Conservation (phyloP, 805 yeast species). For the Komagataella populi region DNA sequence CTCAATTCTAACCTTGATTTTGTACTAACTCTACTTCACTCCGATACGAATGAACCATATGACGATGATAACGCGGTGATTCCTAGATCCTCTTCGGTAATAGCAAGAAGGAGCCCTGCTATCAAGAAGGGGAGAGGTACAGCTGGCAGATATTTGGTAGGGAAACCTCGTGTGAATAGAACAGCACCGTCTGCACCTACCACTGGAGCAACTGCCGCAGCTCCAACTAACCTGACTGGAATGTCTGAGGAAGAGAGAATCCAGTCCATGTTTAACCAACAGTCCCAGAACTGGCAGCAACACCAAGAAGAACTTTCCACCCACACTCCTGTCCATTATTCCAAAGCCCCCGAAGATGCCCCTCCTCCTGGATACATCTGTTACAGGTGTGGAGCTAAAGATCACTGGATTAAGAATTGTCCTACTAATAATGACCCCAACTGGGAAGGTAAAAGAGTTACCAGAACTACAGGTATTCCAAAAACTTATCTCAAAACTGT, state of each 20-base stretch:
- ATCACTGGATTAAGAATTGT: slow-evolving; percentile 93
- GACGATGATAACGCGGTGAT: slow-evolving; percentile 84
- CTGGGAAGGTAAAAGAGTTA: slow-evolving; percentile 84
- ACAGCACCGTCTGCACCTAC: slow-evolving; percentile 10
- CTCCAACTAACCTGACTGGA: slow-evolving; percentile 22
- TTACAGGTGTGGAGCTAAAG: slow-evolving; percentile 90
- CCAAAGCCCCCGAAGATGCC: slow-evolving; percentile 34
- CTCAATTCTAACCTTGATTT: slow-evolving; percentile 78
- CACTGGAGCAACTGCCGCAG: slow-evolving; percentile 6
- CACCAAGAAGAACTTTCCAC: slow-evolving; percentile 85
- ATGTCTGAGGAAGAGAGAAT: slow-evolving; percentile 78
- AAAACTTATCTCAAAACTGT: slow-evolving; percentile 80
- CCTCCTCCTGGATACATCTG: slow-evolving; percentile 97
- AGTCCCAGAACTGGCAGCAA: slow-evolving; percentile 88
- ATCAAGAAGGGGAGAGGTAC: slow-evolving; percentile 33
- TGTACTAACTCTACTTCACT: slow-evolving; percentile 50
- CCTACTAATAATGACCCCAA: slow-evolving; percentile 89
- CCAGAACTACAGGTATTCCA: slow-evolving; percentile 96
- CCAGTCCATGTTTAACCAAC: slow-evolving; percentile 82
- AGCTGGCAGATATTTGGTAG: slow-evolving; percentile 59
- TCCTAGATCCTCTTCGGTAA: slow-evolving; percentile 75
- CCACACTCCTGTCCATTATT: slow-evolving; percentile 39
- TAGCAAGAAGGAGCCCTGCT: slow-evolving; percentile 73
- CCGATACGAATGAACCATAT: slow-evolving; percentile 62
- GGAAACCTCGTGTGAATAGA: slow-evolving; percentile 41